These are phyloP conservation scores for Persicaria tinctoria DNA, from an alignment of 148 eudicot species.

Conservation along the genomic window DNA sequence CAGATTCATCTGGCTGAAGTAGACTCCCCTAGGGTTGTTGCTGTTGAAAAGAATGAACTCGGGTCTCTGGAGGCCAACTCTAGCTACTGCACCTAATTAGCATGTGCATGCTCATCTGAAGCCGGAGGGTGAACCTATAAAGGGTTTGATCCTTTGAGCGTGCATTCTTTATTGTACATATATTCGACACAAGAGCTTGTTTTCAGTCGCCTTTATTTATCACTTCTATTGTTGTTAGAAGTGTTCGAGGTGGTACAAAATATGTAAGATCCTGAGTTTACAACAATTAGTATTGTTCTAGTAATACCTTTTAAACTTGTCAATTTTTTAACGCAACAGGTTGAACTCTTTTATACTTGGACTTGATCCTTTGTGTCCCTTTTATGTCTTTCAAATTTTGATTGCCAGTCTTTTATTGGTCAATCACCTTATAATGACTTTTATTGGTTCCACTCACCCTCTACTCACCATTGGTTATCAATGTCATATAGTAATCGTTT, in stretches of 20 bases:
- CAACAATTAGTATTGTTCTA: conserved; percentile 3
- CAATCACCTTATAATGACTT: too few species aligned
- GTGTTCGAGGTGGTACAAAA: conserved; percentile 9
- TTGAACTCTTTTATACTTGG: neutral
- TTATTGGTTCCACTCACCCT: too few species aligned
- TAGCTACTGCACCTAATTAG: conserved; percentile 28
- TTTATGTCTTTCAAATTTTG: neutral
- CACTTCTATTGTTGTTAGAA: conserved; percentile 1
- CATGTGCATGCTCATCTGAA: conserved; percentile 32
- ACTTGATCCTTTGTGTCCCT: neutral
- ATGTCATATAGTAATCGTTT: too few species aligned
- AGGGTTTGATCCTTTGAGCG: conserved; percentile 68
- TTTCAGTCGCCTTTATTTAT: neutral
- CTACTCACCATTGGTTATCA: too few species aligned
- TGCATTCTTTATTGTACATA: neutral
- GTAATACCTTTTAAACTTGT: neutral
- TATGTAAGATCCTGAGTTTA: neutral
- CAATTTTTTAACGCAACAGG: neutral
- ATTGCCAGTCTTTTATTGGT: too few species aligned
- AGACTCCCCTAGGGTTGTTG: conserved; percentile 45
- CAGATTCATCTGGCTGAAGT: conserved; percentile 70
- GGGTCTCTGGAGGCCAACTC: conserved; percentile 31
- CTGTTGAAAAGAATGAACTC: conserved; percentile 5
- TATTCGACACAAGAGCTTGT: neutral
- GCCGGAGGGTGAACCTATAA: conserved; percentile 37